A percentile compares a stretch with the other conserved stretches of the same genome.
Conservation (phyloP, 441 rosid species). For the Corymbia citriodora region DNA sequence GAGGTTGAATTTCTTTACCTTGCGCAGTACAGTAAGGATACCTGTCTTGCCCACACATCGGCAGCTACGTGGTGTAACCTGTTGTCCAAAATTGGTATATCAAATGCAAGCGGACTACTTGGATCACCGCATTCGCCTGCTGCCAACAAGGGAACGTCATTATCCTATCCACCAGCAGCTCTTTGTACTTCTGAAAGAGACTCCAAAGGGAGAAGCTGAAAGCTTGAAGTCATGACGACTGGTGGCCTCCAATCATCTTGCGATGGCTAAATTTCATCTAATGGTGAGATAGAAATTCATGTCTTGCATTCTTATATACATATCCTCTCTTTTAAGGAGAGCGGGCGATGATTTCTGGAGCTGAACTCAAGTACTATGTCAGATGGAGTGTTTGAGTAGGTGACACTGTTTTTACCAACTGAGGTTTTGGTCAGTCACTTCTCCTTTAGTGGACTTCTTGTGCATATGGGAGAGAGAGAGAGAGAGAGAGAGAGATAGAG, state of each 20-base stretch:
- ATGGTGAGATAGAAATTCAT: constrained; percentile 40
- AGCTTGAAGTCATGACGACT: constrained; percentile 67
- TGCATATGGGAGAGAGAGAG: too few relatives aligned
- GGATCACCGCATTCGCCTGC: constrained; percentile 73
- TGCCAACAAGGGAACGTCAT: constrained; percentile 52
- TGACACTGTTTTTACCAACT: too few relatives aligned
- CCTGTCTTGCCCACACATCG: constrained; percentile 91
- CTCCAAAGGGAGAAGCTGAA: constrained; percentile 72
- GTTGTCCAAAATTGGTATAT: constrained; percentile 79
- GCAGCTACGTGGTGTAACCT: constrained; percentile 86
- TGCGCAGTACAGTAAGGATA: constrained; percentile 78
- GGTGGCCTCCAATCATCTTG: constrained; percentile 89
- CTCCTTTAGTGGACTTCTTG: too few relatives aligned
- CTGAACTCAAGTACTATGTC: background rate
- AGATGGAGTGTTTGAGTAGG: too few relatives aligned
- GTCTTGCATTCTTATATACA: background rate
- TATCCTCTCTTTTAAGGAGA: background rate
- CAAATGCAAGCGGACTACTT: constrained; percentile 56
- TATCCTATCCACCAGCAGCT: constrained; percentile 60
- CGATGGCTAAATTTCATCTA: constrained; percentile 88
- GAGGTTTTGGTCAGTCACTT: too few relatives aligned
- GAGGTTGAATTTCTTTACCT: constrained; percentile 13
- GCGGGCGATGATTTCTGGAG: background rate
- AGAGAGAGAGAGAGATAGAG: too few relatives aligned
- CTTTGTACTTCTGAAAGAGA: constrained; percentile 71